These are phyloP conservation scores for Abrus precatorius DNA, from an alignment of 306 rosid species.

Conservation along the genomic window DNA sequence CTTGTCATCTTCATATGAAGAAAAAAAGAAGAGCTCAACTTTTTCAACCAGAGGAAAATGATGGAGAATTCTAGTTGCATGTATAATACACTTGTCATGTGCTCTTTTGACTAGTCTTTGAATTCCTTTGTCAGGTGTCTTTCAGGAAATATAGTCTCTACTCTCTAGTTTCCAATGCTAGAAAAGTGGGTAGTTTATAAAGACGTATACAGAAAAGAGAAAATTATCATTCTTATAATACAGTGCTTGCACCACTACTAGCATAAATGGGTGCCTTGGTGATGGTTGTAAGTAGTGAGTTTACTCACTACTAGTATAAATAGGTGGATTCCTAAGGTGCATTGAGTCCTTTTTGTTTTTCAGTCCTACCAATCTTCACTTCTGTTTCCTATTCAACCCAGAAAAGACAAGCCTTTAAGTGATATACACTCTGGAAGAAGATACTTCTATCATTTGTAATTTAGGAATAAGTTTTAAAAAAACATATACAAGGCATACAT, in stretches of 20 bases:
- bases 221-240: neutral
- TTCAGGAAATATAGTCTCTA: neutral
- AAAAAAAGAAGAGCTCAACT: neutral
- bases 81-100: neutral
- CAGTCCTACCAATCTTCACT: no score
- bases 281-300: neutral
- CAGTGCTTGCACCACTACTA: neutral
- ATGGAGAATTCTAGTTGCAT: no score
- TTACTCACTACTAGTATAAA: neutral
- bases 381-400: no score
- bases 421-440: neutral
- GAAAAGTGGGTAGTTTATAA: neutral
- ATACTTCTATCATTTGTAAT: neutral
- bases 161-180: neutral
- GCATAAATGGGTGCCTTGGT: neutral
- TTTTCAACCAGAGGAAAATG: neutral
- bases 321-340: no score
- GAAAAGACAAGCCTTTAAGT: neutral
- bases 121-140: neutral
- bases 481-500: neutral
- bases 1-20: neutral
- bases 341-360: no score
- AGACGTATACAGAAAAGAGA: neutral
- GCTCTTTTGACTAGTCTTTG: neutral
- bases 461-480: neutral